Conservation (phyloP, 2,329 filamentous ascomycete species). For the Zopfia rhizophila region DNA sequence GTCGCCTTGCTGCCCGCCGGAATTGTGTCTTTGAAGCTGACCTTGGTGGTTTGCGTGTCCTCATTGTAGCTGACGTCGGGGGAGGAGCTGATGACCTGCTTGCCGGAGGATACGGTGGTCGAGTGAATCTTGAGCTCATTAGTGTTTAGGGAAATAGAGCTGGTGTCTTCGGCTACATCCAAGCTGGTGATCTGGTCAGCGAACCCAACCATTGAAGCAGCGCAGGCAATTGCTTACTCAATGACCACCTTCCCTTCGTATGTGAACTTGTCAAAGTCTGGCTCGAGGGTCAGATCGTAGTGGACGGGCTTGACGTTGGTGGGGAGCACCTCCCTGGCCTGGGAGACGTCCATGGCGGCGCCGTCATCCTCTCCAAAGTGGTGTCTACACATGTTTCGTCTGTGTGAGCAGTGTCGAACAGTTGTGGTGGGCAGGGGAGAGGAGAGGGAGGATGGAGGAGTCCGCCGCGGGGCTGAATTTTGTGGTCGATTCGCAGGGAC, state of each 20-base stretch:
- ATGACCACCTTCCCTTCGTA: slow-evolving; percentile 88
- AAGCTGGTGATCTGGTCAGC: slow-evolving; percentile 62
- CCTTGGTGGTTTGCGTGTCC: slow-evolving; percentile 81
- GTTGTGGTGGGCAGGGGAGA: slow-evolving; percentile 30
- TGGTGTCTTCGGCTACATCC: slow-evolving; percentile 85
- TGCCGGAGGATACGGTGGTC: slow-evolving; percentile 73
- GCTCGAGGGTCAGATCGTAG: slow-evolving; percentile 92
- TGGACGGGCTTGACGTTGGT: slow-evolving; percentile 91
- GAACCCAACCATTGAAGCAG: not conserved
- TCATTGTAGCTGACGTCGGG: slow-evolving; percentile 79
- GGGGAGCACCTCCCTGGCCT: slow-evolving; percentile 85
- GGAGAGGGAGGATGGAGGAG: slow-evolving; percentile 17
- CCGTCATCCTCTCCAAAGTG: slow-evolving; percentile 65
- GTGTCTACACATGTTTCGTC: slow-evolving; percentile 77
- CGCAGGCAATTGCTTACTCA: slow-evolving; percentile 63
- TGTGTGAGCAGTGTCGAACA: slow-evolving; percentile 75
- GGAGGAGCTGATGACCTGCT: slow-evolving; percentile 67
- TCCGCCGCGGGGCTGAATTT: slow-evolving; percentile 36
- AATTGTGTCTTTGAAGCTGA: slow-evolving; percentile 79
- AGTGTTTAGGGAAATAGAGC: slow-evolving; percentile 86
- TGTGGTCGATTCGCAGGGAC: slow-evolving; percentile 25
- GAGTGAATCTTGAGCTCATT: slow-evolving; percentile 85
- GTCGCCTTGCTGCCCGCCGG: slow-evolving; percentile 80
- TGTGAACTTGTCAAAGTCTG: slow-evolving; percentile 86
- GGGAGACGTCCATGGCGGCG: slow-evolving; percentile 68